These are phyloP conservation scores for Mollisiaceae sp. DNA, from an alignment of 2,329 filamentous ascomycete species.

Conservation along the genomic window DNA sequence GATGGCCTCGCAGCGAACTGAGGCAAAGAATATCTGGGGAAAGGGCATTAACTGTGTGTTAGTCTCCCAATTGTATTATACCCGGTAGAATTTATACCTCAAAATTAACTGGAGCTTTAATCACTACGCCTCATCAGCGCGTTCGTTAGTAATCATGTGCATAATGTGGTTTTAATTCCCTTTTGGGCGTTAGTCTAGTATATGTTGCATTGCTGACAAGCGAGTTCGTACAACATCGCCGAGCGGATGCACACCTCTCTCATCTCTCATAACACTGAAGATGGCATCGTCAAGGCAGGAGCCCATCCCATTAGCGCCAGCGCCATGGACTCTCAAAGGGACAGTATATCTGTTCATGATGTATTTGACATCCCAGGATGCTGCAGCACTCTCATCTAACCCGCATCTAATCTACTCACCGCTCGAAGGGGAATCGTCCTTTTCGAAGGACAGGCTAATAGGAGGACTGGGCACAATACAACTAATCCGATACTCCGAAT, in stretches of 20 bases:
- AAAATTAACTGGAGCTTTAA: too few species aligned
- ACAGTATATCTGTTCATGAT: conserved; percentile 52
- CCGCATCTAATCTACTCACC: conserved; percentile 50
- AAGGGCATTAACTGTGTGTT: too few species aligned
- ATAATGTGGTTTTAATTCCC: too few species aligned
- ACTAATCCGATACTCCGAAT: conserved; percentile 56
- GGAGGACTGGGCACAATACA: conserved; percentile 56
- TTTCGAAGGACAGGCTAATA: conserved; percentile 47
- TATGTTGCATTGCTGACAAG: too few species aligned
- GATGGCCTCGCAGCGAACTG: too few species aligned
- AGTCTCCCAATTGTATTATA: too few species aligned
- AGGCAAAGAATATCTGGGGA: too few species aligned
- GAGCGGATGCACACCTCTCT: background rate
- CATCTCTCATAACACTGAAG: background rate
- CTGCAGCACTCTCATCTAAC: conserved; percentile 41
- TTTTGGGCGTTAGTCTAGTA: too few species aligned
- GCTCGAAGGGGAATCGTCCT: conserved; percentile 51
- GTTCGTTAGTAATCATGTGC: too few species aligned
- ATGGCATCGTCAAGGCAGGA: conserved; percentile 5
- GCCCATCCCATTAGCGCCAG: background rate
- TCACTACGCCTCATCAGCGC: too few species aligned
- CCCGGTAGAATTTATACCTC: too few species aligned
- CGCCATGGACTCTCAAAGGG: conserved; percentile 52
- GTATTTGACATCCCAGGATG: conserved; percentile 44
- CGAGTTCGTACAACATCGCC: too few species aligned